Evolutionary conservation across 2,329 filamentous ascomycete genomes (phyloP).

Genomic region (Exophiala sideris): DNA sequence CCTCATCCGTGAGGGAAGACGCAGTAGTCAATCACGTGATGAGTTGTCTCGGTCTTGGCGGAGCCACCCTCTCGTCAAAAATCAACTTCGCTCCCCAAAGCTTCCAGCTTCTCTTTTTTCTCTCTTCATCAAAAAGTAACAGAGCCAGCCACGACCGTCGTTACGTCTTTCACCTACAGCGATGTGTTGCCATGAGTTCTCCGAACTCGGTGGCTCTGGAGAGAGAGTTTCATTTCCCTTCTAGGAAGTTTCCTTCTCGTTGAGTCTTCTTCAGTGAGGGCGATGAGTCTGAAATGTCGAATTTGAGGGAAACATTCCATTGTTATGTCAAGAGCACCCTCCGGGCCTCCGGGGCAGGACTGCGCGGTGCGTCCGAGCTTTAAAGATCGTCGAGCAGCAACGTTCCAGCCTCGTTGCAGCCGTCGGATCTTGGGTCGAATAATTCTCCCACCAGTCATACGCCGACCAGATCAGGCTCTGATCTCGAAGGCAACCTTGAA

Average conservation of each 20-base stretch:
- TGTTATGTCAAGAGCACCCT: neutral
- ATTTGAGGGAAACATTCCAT: slow-evolving; percentile 58
- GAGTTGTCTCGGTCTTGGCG: neutral
- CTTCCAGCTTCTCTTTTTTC: slow-evolving; percentile 17
- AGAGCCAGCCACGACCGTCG: slow-evolving; percentile 64
- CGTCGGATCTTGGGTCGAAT: neutral
- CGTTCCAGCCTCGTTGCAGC: neutral
- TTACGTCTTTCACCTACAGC: slow-evolving; percentile 54
- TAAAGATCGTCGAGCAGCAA: neutral
- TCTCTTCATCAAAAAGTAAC: slow-evolving; percentile 29
- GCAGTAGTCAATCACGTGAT: too few relatives aligned
- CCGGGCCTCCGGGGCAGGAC: neutral
- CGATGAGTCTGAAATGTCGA: slow-evolving; percentile 69
- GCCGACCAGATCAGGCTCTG: neutral
- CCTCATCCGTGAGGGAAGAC: too few relatives aligned
- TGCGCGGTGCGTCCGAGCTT: neutral
- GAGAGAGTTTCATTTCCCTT: slow-evolving; percentile 51
- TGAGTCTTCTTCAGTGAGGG: slow-evolving; percentile 68
- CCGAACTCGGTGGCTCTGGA: slow-evolving; percentile 60
- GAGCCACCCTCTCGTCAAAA: neutral
- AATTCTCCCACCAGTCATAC: slow-evolving; percentile 3
- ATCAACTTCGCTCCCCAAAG: slow-evolving; percentile 1
- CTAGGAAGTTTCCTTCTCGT: slow-evolving; percentile 69
- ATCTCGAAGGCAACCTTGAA: slow-evolving; percentile 11
- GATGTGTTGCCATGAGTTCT: slow-evolving; percentile 64